Conservation (phyloP, 2,329 filamentous ascomycete species). For the Fusarium sp. region DNA sequence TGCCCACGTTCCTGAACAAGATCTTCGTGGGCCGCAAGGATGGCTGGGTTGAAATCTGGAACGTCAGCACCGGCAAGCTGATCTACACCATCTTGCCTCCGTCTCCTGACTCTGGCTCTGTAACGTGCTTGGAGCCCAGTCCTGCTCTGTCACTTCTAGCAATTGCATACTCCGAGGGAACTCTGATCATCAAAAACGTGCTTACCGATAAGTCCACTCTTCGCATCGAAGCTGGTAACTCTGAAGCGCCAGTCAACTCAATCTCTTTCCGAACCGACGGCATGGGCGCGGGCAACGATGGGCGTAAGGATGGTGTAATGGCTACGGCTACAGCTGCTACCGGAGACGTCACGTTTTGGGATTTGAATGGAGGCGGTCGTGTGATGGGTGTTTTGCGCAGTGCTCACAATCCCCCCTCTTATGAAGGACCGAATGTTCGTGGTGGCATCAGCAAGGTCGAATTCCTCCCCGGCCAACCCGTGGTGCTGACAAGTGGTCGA, state of each 20-base stretch:
- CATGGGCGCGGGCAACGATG: constrained; percentile 87
- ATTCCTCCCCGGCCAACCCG: constrained; percentile 88
- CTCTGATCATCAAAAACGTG: constrained; percentile 83
- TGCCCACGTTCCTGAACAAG: constrained; percentile 97
- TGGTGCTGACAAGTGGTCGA: constrained; percentile 87
- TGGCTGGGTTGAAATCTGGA: constrained; percentile 96
- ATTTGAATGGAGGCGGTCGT: constrained; percentile 87
- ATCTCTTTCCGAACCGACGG: constrained; percentile 94
- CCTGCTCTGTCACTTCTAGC: constrained; percentile 87
- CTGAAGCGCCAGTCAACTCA: constrained; percentile 76
- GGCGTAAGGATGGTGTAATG: constrained; percentile 89
- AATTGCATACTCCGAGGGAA: constrained; percentile 85
- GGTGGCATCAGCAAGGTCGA: constrained; percentile 89
- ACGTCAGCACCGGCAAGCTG: constrained; percentile 89
- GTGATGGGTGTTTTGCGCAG: constrained; percentile 88
- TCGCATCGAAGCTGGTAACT: constrained; percentile 72
- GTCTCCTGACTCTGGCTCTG: constrained; percentile 75
- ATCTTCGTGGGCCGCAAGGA: constrained; percentile 89
- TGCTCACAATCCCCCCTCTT: constrained; percentile 82
- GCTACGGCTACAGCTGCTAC: constrained; percentile 82
- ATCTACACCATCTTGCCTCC: constrained; percentile 90
- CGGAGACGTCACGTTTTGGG: constrained; percentile 96
- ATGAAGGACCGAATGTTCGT: constrained; percentile 64
- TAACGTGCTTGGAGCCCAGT: constrained; percentile 88
- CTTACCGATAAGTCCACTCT: constrained; percentile 79